phyloP scores from a whole-genome alignment of 148 eudicot genomes.

The Heliosperma pusillum region DNA sequence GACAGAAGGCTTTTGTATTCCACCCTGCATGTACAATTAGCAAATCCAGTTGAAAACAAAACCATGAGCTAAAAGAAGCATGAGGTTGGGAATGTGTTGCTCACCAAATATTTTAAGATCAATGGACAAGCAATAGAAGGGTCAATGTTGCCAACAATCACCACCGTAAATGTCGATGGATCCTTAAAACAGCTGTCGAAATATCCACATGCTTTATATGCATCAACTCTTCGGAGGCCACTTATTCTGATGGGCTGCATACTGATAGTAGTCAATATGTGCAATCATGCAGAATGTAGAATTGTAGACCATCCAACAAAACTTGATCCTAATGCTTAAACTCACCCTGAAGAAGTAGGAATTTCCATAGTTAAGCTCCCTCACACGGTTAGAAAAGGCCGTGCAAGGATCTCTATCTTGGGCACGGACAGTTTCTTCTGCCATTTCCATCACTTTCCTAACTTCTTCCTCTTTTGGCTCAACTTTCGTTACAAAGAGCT shows the following conservation, averaged over 20 bases:
- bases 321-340: constrained; percentile 1
- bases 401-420: constrained; percentile 94
- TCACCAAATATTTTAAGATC: constrained; percentile 75
- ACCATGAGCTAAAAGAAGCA: not conserved
- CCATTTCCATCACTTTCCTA: constrained; percentile 92
- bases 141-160: constrained; percentile 79
- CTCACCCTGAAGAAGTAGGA: constrained; percentile 78
- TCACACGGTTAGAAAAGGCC: constrained; percentile 81
- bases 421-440: constrained; percentile 83
- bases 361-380: constrained; percentile 87
- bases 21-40: constrained; percentile 52
- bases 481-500: constrained; percentile 66
- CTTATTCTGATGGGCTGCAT: constrained; percentile 63
- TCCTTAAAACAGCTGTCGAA: constrained; percentile 69
- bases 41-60: constrained; percentile 7
- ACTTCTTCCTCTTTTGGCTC: constrained; percentile 81
- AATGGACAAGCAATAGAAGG: constrained; percentile 64
- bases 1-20: constrained; percentile 65
- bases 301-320: constrained; percentile 5
- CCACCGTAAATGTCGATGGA: constrained; percentile 75
- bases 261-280: constrained; percentile 4
- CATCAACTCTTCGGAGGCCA: constrained; percentile 65
- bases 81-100: constrained; percentile 14
- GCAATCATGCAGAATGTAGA: not conserved
- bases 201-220: constrained; percentile 72